Evolutionary conservation across 78 protist species (phyloP), one percentile per base, ranked within the genome.

Genomic region (Polysphondylium violaceum): DNA sequence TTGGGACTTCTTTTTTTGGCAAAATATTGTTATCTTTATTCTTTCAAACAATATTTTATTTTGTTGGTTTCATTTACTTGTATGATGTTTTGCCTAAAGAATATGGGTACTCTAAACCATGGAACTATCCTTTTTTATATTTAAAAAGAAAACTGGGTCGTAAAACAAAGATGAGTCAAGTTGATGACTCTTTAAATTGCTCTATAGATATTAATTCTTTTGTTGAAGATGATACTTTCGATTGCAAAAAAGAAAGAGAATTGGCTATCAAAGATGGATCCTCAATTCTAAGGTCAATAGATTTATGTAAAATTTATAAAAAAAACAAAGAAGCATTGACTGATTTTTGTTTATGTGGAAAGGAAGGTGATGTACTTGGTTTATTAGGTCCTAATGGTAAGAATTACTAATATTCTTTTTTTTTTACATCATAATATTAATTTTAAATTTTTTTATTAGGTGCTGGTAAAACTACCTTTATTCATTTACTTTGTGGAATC

Each of bases 401-500:
- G n/a, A n/a, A n/a, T n/a, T n/a, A n/a, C n/a, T n/a, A n/a, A n/a
- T n/a, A n/a, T n/a, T n/a, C n/a, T n/a, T n/a, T n/a, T n/a, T n/a
- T n/a, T n/a, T n/a, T n/a, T n/a, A n/a, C n/a, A n/a, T n/a, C n/a
- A n/a, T n/a, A n/a, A n/a, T n/a, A n/a, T n/a, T n/a, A n/a, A n/a
- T n/a, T n/a, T n/a, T n/a, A n/a, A n/a, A n/a, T n/a, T n/a, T n/a
- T n/a, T n/a, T n/a, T n/a, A n/a, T n/a, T n/a, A n/a, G n/a, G n/a
- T 55, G 79, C 79, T 74, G 79, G 79, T 33, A 74, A 74, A 25
- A 74, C 65, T 21, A 74, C 79, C 3, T 74, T 74, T 44, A 53
- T 51, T 74, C 79, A 74, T 74, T 23, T 74, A 55, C 23, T 74
- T 55, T 17, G 79, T 56, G 63, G 63, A 17, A 56, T 56, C 33